These are phyloP conservation scores for Sporothrix schenckii DNA, from an alignment of 2,329 filamentous ascomycete genomes.

Conservation along the genomic window DNA sequence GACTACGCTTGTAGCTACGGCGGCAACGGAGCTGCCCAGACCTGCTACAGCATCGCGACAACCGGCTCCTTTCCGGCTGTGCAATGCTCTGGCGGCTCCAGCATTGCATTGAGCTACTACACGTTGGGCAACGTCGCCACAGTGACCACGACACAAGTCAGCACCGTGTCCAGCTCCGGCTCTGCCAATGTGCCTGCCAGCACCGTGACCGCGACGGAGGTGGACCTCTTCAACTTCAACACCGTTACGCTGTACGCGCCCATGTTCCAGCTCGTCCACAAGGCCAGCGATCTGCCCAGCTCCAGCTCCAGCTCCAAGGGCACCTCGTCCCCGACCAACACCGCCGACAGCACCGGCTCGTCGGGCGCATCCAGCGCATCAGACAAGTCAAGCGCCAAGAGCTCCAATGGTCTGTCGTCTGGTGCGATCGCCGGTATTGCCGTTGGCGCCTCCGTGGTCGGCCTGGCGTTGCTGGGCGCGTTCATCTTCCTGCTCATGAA, in stretches of 20 bases:
- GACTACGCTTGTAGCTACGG: slow-evolving; percentile 35
- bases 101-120: slow-evolving; percentile 33
- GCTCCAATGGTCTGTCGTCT: neutral
- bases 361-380: neutral
- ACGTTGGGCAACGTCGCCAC: slow-evolving; percentile 32
- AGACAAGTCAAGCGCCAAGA: neutral
- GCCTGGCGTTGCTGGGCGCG: slow-evolving; percentile 6
- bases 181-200: neutral
- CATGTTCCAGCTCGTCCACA: slow-evolving; percentile 42
- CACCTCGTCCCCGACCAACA: neutral
- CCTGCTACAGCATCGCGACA: slow-evolving; percentile 30
- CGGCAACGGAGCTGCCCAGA: slow-evolving; percentile 28
- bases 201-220: neutral
- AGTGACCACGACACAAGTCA: slow-evolving; percentile 31
- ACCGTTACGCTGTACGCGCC: slow-evolving; percentile 38
- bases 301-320: neutral
- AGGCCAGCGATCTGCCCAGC: slow-evolving; percentile 25
- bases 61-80: slow-evolving; percentile 37
- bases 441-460: slow-evolving; percentile 23
- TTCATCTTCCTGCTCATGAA: slow-evolving; percentile 13
- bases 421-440: slow-evolving; percentile 30
- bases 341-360: neutral
- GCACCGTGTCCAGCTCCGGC: slow-evolving; percentile 23
- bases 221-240: neutral
- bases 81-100: slow-evolving; percentile 36